A percentile compares a stretch with the other conserved stretches of the same genome.
Conservation (phyloP, 805 yeast species). For the Saccharomycopsis olivae region DNA sequence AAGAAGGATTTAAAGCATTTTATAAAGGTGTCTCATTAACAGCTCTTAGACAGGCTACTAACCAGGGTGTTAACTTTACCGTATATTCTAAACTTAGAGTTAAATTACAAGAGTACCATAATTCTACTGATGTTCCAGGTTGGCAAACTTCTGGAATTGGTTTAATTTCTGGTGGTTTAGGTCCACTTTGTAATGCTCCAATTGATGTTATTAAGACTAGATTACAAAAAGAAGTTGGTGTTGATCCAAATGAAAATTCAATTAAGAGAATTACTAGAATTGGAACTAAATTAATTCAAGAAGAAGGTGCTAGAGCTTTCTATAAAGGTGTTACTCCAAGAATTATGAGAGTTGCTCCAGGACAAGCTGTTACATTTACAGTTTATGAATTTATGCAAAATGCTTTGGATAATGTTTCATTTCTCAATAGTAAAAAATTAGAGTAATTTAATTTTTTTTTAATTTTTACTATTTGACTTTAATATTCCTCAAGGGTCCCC, state of each 20-base stretch:
- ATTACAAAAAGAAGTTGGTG: conserved; percentile 79
- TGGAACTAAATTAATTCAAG: conserved; percentile 68
- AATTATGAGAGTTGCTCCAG: conserved; percentile 98
- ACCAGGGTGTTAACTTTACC: conserved; percentile 97
- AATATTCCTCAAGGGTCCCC: too few species aligned
- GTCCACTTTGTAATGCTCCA: conserved; percentile 96
- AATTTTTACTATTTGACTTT: too few species aligned
- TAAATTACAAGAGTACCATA: conserved; percentile 51
- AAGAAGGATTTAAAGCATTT: conserved; percentile 82
- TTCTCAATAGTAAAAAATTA: conserved; percentile 20
- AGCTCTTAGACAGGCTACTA: conserved; percentile 95
- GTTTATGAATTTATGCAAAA: conserved; percentile 85
- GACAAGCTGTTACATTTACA: conserved; percentile 97
- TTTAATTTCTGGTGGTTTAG: conserved; percentile 88
- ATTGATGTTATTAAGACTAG: conserved; percentile 95
- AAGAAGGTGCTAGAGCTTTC: conserved; percentile 81
- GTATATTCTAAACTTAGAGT: conserved; percentile 82
- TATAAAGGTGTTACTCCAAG: conserved; percentile 98
- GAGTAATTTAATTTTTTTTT: too few species aligned
- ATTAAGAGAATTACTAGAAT: conserved; percentile 71
- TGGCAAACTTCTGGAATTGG: conserved; percentile 95
- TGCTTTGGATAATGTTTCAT: conserved; percentile 36
- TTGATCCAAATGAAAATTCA: conserved; percentile 50
- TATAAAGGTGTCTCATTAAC: conserved; percentile 94
- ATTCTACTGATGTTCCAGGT: conserved; percentile 55